Base-by-base conservation (phyloP, 192 early-diverging fungal species). In the Podila epicladia region DNA sequence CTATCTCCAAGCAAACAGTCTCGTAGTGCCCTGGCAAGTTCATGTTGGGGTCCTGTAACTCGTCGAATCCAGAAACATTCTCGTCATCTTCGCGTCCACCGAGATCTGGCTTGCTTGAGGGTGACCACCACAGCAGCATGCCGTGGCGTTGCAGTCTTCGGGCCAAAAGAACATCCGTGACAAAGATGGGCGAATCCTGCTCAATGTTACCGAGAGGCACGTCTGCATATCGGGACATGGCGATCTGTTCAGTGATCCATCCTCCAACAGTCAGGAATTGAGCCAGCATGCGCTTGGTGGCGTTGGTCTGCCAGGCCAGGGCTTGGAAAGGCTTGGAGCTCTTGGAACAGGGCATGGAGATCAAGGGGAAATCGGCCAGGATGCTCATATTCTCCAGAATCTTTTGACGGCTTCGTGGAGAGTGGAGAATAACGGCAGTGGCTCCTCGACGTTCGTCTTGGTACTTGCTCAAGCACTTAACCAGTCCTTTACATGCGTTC, bases 111-210 rank as follows among this genome's bases (percentile, higher is more conserved):
- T 88, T 89, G 38, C 84, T 86, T 5, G 89, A 90, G 2, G 90
- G 79, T 50, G 96, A 98, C 87, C 92, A 97, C 98, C 98, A 99
- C 33, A 98, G 73, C 1, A 99, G 73, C 83, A 94, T 92, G 60
- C 96, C 94, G 28, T 89, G 85, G n/a, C 89, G 82, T 19, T 85
- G 82, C 66, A 99, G 83, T n/a, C 88, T 86, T 55, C 96, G 86
- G 0, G 97, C 94, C 79, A 97, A 92, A 19, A 92, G 87, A 11
- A 99, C 71, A 76, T 99, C 98, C 0, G 94, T 85, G 33, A 95
- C 74, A 58, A 94, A 97, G 22, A 97, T 60, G 32, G 92, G 87
- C 19, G 93, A 91, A 67, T 98, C 96, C 55, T 92, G 87, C 1
- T 87, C 86, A 66, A 99, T 89, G 77, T 99, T 99, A 71, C 97